phyloP scores from a whole-genome alignment of 768 basidiomycete species.

The Rhodotorula taiwanensis region DNA sequence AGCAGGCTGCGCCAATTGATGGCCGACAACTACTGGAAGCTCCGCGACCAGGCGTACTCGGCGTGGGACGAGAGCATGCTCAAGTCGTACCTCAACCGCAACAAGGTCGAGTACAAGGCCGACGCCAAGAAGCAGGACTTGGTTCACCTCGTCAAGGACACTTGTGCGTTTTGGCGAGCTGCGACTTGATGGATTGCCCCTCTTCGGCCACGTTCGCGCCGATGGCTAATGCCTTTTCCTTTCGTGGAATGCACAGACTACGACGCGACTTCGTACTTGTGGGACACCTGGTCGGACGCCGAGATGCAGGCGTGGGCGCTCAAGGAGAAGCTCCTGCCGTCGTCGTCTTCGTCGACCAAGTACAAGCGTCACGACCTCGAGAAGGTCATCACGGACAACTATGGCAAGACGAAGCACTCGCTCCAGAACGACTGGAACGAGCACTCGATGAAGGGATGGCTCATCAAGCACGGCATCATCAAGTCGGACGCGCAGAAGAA shows the following conservation, averaged over 20 bases:
- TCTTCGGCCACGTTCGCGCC: no score
- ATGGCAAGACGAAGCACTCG: conserved; percentile 55
- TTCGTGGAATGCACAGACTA: conserved; percentile 5
- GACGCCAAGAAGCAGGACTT: conserved; percentile 28
- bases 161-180: conserved; percentile 13
- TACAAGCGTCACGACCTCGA: conserved; percentile 65
- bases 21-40: conserved; percentile 47
- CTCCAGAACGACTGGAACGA: conserved; percentile 67
- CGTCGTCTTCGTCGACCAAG: conserved; percentile 19
- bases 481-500: conserved; percentile 56
- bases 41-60: conserved; percentile 45
- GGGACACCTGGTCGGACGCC: conserved; percentile 40
- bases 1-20: conserved; percentile 45
- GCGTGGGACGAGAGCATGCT: conserved; percentile 74
- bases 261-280: conserved; percentile 31
- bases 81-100: conserved; percentile 69
- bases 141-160: conserved; percentile 20
- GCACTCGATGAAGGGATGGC: conserved; percentile 63
- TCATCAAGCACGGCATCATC: conserved; percentile 65
- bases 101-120: conserved; percentile 57
- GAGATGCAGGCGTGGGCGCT: conserved; percentile 36
- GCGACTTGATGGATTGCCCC: neutral
- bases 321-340: conserved; percentile 33
- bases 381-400: conserved; percentile 64
- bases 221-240: neutral